phyloP scores from a whole-genome alignment of 352 stramenopile species.

The Globisporangium middletonii region DNA sequence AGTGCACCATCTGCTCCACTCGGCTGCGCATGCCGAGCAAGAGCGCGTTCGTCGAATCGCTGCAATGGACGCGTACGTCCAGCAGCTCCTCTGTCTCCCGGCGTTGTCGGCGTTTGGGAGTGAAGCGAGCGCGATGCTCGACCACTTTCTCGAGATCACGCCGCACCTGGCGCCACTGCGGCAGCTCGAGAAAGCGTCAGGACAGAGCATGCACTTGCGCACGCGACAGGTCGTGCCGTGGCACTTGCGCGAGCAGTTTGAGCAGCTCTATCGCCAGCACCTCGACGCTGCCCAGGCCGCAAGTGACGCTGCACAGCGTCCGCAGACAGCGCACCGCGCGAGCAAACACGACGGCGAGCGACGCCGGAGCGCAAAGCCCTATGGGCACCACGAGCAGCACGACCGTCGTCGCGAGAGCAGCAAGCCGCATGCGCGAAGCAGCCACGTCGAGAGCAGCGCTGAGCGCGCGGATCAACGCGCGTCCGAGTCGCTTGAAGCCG shows the following conservation, averaged over 20 bases:
- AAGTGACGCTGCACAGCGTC: constrained; percentile 5
- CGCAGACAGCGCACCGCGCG: not conserved
- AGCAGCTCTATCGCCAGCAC: constrained; percentile 45
- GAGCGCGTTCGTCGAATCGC: constrained; percentile 35
- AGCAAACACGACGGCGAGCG: not conserved
- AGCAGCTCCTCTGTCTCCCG: constrained; percentile 40
- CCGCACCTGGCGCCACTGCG: constrained; percentile 41
- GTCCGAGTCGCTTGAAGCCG: not conserved
- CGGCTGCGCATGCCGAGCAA: constrained; percentile 13
- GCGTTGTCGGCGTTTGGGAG: constrained; percentile 52
- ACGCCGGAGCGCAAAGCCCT: constrained; percentile 4
- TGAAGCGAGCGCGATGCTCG: constrained; percentile 48
- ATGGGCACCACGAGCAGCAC: constrained; percentile 15
- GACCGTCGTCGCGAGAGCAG: constrained; percentile 6
- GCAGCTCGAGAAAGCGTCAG: constrained; percentile 36
- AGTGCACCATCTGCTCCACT: constrained; percentile 25
- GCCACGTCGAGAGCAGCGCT: too few species aligned
- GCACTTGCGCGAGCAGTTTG: constrained; percentile 42
- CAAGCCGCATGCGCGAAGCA: not conserved
- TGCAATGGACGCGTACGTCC: constrained; percentile 41
- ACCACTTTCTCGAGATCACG: constrained; percentile 65
- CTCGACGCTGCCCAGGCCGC: constrained; percentile 23
- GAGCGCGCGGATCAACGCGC: too few species aligned
- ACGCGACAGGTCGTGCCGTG: constrained; percentile 46
- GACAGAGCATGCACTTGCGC: constrained; percentile 42